Conservation (phyloP, 495 filamentous ascomycete species). For the Neurospora intermedia region DNA sequence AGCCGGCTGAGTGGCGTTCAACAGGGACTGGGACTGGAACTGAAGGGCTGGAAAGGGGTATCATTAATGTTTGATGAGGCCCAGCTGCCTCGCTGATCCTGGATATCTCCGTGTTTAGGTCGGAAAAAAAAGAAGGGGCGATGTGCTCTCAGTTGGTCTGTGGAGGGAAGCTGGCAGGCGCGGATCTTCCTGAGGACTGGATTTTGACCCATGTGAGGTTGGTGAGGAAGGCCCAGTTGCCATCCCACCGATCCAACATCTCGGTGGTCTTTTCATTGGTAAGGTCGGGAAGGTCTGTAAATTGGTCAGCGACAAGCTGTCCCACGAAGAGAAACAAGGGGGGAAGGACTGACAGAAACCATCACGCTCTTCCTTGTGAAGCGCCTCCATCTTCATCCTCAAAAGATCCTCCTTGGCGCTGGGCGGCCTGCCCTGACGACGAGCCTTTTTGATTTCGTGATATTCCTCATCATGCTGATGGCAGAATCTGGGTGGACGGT, state of each 20-base stretch:
- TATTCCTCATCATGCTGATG: slow-evolving; percentile 69
- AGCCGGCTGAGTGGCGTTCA: neutral
- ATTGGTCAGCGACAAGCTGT: slow-evolving; percentile 3
- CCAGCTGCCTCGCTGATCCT: neutral
- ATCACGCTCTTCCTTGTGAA: slow-evolving; percentile 70
- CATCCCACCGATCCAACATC: slow-evolving; percentile 39
- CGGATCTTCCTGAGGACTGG: slow-evolving; percentile 42
- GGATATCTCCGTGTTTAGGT: neutral
- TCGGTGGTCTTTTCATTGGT: slow-evolving; percentile 32
- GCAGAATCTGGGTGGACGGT: slow-evolving; percentile 48
- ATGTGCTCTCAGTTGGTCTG: slow-evolving; percentile 12
- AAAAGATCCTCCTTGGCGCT: slow-evolving; percentile 67
- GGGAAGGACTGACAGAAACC: slow-evolving; percentile 54
- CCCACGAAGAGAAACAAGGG: neutral
- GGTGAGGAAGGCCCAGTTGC: slow-evolving; percentile 42
- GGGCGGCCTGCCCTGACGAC: slow-evolving; percentile 72
- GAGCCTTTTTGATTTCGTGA: slow-evolving; percentile 56
- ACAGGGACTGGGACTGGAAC: neutral
- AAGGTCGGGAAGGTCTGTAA: slow-evolving; percentile 41
- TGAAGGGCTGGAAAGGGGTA: slow-evolving; percentile 4
- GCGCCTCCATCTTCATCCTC: slow-evolving; percentile 53
- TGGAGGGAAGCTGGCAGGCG: slow-evolving; percentile 58
- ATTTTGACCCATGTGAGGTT: slow-evolving; percentile 51
- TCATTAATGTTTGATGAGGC: slow-evolving; percentile 5
- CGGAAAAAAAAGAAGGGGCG: neutral